Base-by-base conservation (phyloP, 225 moss, liverwort and hornwort genomes). In the Physcomitrium patens region DNA sequence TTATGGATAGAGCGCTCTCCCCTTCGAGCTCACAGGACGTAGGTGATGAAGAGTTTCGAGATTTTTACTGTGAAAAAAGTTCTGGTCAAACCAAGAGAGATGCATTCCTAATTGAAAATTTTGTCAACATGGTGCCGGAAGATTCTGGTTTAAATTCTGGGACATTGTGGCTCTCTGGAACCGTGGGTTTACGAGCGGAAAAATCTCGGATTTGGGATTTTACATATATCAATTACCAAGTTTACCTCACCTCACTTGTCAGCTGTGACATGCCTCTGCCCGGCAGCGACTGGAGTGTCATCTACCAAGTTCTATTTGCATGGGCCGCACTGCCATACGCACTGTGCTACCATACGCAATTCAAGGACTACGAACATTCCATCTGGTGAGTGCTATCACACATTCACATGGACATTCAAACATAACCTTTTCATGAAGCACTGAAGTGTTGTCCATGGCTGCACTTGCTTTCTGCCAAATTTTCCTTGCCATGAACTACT, bases 251-350 rank as follows among this genome's bases (percentile, higher is more conserved):
- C 55, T 13, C n/a, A 56, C 15, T 56, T 56, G 55, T 16, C 55
- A 6, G 55, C 55, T 8, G 15, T 56, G 14, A 56, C 55, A 56
- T 56, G 15, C 9, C 55, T 56, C 55, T 5, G 55, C 12, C 12
- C 18, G 55, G 55, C 55, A 56, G 15, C 5, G 55, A 56, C 14
- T 13, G n/a, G n/a, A 13, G n/a, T 16, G 14, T 56, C 9, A 7
- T 5, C 55, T 18, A 18, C n/a, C 55, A 56, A 56, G 15, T 18
- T 8, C 55, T 16, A 8, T 56, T 56, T 56, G 15, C 18, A 16
- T 56, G 55, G 55, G 55, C 55, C 55, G 55, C 55, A 56, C n/a
- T 56, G 55, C 55, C 55, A 16, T 56, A 56, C 55, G 55, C 55
- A 56, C 55, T 56, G 18, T 13, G 14, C n/a, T 56, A 56, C n/a